Evolutionary conservation across 2,329 filamentous ascomycete genomes (phyloP).

Genomic region (Trichophyton schoenleinii): DNA sequence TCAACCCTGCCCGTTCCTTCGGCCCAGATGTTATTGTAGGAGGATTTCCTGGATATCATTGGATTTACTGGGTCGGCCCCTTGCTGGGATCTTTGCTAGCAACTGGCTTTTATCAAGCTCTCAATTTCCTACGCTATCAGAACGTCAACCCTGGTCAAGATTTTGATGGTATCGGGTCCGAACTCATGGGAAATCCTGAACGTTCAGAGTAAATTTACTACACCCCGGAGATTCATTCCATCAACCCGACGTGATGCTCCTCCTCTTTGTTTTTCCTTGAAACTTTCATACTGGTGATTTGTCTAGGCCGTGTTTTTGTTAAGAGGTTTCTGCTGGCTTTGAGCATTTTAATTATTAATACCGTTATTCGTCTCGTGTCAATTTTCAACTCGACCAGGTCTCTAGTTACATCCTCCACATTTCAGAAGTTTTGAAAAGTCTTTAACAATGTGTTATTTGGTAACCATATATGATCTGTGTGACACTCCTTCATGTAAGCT

Average conservation of each 20-base stretch:
- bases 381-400: no score
- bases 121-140: constrained; percentile 35
- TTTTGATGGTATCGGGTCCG: constrained; percentile 29
- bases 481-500: neutral
- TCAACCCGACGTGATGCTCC: no score
- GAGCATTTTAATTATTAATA: no score
- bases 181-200: constrained; percentile 1
- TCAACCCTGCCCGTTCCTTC: constrained; percentile 39
- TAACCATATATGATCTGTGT: neutral
- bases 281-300: no score
- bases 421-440: no score
- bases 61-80: constrained; percentile 42
- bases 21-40: constrained; percentile 37
- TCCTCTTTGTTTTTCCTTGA: no score
- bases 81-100: constrained; percentile 36
- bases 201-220: neutral
- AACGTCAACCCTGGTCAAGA: constrained; percentile 44
- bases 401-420: no score
- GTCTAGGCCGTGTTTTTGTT: no score
- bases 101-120: constrained; percentile 37
- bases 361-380: no score
- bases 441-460: neutral
- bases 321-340: no score
- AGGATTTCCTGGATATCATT: constrained; percentile 36
- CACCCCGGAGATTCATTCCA: no score